Conservation (phyloP, 2,329 filamentous ascomycete genomes). For the Claviceps sp. region DNA sequence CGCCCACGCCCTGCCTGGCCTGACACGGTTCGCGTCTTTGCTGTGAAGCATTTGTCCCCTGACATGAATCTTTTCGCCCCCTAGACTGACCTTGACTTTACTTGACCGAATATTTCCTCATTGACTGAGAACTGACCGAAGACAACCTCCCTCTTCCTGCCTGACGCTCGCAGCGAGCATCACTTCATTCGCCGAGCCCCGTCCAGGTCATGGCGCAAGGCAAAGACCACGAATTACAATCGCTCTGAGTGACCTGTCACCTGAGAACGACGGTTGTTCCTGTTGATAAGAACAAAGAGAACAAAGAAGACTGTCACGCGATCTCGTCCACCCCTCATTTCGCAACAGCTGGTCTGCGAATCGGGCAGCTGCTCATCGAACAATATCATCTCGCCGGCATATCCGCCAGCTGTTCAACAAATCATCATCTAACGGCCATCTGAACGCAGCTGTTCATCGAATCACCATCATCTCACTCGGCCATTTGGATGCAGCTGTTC, state of each 20-base stretch:
- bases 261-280: not conserved
- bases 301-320: no score
- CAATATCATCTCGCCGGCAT: not conserved
- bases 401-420: not conserved
- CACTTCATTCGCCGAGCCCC: not conserved
- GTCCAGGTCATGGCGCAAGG: not conserved
- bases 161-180: not conserved
- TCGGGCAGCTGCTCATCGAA: conserved; percentile 3
- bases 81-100: no score
- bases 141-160: not conserved
- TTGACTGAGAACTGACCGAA: no score
- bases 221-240: not conserved
- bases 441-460: not conserved
- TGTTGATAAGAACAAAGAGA: not conserved
- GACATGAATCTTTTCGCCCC: no score
- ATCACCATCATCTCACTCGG: not conserved
- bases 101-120: no score
- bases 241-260: not conserved
- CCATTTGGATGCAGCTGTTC: conserved; percentile 1
- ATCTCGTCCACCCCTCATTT: not conserved
- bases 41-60: not conserved
- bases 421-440: not conserved
- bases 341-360: conserved; percentile 3
- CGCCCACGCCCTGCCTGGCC: not conserved
- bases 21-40: not conserved